Evolutionary conservation across 345 rosid species (phyloP).

Genomic region (Gossypium mustelinum): DNA sequence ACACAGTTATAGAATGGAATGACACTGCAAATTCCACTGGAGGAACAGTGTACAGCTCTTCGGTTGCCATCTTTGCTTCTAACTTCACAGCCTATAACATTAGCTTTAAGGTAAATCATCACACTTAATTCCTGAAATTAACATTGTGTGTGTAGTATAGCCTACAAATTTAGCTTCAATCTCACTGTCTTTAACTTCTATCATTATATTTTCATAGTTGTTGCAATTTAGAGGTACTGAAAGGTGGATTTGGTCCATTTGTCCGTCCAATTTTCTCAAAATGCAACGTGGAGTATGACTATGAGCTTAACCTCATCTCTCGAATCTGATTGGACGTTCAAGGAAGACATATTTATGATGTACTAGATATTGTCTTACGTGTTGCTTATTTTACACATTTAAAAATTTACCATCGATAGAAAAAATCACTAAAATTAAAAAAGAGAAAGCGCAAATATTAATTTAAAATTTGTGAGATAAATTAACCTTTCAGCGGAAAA

Average conservation of each 20-base stretch:
- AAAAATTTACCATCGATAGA: too few relatives aligned
- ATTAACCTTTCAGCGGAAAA: too few relatives aligned
- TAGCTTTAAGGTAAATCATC: slow-evolving; percentile 60
- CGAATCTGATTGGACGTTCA: too few relatives aligned
- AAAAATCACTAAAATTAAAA: too few relatives aligned
- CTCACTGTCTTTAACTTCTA: not conserved
- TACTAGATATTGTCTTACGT: too few relatives aligned
- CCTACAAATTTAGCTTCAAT: not conserved
- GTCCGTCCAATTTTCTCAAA: not conserved
- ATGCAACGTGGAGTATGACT: not conserved
- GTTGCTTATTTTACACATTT: too few relatives aligned
- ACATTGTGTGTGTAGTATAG: too few relatives aligned
- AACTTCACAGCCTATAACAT: slow-evolving; percentile 76
- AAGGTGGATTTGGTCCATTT: not conserved
- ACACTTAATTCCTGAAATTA: not conserved
- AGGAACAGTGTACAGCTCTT: slow-evolving; percentile 58
- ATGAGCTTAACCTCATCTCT: too few relatives aligned
- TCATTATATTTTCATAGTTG: not conserved
- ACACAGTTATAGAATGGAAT: slow-evolving; percentile 71
- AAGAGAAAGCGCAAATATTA: too few relatives aligned
- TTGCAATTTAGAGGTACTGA: not conserved
- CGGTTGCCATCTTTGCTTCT: slow-evolving; percentile 57
- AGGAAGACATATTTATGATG: too few relatives aligned
- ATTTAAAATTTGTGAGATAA: too few relatives aligned
- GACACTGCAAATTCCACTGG: slow-evolving; percentile 81